phyloP scores from a whole-genome alignment of 768 basidiomycete species.

The Postia placenta region DNA sequence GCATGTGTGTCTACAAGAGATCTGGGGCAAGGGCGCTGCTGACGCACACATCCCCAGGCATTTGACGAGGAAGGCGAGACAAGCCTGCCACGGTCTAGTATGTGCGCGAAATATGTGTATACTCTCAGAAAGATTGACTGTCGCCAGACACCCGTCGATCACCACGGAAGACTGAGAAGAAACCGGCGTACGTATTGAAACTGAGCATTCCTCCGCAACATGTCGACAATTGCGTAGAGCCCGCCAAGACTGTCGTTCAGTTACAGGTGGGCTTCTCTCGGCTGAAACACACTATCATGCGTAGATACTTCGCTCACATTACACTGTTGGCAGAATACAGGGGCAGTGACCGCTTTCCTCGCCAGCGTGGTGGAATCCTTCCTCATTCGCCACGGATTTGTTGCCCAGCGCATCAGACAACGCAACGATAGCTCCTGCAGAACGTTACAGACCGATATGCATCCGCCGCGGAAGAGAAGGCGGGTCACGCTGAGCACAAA shows the following conservation, averaged over 20 bases:
- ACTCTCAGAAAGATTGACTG: no score
- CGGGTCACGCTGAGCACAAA: neutral
- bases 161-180: slow-evolving; percentile 72
- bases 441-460: neutral
- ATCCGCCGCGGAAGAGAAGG: neutral
- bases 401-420: neutral
- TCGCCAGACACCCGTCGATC: slow-evolving; percentile 55
- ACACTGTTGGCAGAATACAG: slow-evolving; percentile 42
- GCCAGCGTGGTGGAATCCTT: slow-evolving; percentile 55
- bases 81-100: slow-evolving; percentile 39
- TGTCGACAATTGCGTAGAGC: slow-evolving; percentile 77
- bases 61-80: slow-evolving; percentile 60
- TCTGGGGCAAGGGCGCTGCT: neutral
- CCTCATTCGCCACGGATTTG: slow-evolving; percentile 59
- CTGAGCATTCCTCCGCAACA: slow-evolving; percentile 57
- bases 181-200: slow-evolving; percentile 80
- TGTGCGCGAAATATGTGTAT: no score
- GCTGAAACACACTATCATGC: no score
- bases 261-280: no score
- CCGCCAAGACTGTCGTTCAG: slow-evolving; percentile 63
- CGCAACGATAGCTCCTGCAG: no score
- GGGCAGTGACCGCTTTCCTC: slow-evolving; percentile 49
- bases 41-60: slow-evolving; percentile 39
- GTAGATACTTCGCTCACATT: neutral
- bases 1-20: slow-evolving; percentile 50